Evolutionary conservation across 495 filamentous ascomycete genomes (phyloP), one percentile per base, ranked within the genome.

Genomic region (Bombardia bombarda): DNA sequence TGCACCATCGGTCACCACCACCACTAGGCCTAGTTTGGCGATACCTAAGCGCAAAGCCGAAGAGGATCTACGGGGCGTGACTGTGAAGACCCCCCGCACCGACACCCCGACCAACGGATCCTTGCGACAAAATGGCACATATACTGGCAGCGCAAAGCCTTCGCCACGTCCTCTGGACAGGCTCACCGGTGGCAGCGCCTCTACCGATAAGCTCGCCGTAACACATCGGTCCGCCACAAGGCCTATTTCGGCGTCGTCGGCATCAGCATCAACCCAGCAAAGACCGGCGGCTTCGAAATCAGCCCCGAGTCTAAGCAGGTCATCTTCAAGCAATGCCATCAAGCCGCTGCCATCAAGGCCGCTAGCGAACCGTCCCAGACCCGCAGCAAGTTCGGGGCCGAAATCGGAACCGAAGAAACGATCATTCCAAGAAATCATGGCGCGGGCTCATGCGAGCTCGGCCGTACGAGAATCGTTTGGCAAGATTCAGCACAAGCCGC

Each of bases 381-480:
- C 48, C 17, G 41, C 45, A 8, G 23, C 56, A 1, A 54, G 55
- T 16, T 59, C 65, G 4, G 60, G 51, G 30, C 52, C 70, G n/a
- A 22, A 30, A 24, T 12, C 46, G 38, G 28, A 35, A 21, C 75
- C 71, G 10, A 82, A 82, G 53, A 83, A 82, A 47, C 72, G 80
- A 1, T 80, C 79, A 1, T 88, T 68, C 53, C 72, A 72, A 33
- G 80, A 83, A 47, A 82, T 86, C 43, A 74, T 88, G 69, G 78
- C 75, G 16, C 69, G 78, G 43, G 84, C 77, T 7, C 70, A 79
- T 53, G 72, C 68, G 32, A 72, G 66, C 31, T 62, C 80, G 46
- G 62, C 57, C 28, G 56, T 52, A 7, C 61, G 69, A 51, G 64
- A 62, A 14, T 60, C 67, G 22, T 61, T 75, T 6, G 74, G 73